Evolutionary conservation across 78 protist genomes (phyloP), one percentile per base, ranked within the genome.

Genomic region (Diacronema lutheri): DNA sequence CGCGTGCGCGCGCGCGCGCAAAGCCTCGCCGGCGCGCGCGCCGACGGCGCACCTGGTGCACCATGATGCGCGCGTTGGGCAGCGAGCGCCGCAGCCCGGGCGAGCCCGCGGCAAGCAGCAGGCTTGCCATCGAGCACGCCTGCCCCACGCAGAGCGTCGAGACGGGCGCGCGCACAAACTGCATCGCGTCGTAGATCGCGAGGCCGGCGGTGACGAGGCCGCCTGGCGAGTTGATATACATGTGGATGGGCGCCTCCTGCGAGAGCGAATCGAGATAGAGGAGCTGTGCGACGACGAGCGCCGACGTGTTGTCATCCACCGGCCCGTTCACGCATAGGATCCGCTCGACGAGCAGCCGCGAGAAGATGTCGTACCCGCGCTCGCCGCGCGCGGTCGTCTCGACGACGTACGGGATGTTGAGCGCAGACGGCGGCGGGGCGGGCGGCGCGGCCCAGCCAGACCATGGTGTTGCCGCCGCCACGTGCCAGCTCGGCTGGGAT

Each of bases 151-250:
- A 85, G 26, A 86, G 13, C 7, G 92, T 90, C 46, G 62, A 3
- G 10, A 90, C 81, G 19, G 87, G 89, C 20, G 87, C 21, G 11
- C 23, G 40, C 25, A 90, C 82, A 83, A 58, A 90, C 81, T 83
- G 82, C 79, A 72, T 72, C 23, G 79, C 44, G 79, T 72, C 79
- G 58, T 72, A 72, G 46, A 90, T 90, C 33, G 84, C 89, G 37
- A 90, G 37, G 31, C 92, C 92, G 0, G 92, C 69, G 29, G 90
- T 55, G 38, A 90, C 87, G 25, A 60, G 33, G 4, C 92, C 92
- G 73, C 92, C 92, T 20, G 92, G 92, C 16, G 71, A 40, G 84
- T 90, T 90, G 87, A 90, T 90, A 84, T 80, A 86, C 87, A 90
- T n/a, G n/a, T 6, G 20, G 80, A 90, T 80, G 50, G 89, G 83